Evolutionary conservation across 176 grass and related monocot genomes (phyloP).

Genomic region (Rhynchospora tenuis): DNA sequence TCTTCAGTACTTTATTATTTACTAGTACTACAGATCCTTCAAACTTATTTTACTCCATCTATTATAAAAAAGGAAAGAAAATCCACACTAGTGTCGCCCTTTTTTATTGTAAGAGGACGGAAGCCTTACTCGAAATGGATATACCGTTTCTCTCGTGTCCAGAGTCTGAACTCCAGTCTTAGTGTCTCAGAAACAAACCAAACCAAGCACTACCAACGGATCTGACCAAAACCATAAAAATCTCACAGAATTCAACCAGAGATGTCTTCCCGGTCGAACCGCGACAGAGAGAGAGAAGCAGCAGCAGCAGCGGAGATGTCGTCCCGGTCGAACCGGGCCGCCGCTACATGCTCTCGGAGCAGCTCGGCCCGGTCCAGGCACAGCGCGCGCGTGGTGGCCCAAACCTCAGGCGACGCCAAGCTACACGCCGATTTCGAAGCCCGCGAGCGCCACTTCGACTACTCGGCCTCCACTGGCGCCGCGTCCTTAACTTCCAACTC

Average conservation of each 20-base stretch:
- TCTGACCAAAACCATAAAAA: not conserved
- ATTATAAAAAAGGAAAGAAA: too few relatives aligned
- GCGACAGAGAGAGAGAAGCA: not conserved
- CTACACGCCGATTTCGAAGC: constrained; percentile 81
- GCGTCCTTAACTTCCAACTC: constrained; percentile 16
- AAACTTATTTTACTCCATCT: too few relatives aligned
- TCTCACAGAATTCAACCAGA: not conserved
- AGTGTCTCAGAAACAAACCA: too few relatives aligned
- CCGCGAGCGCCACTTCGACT: constrained; percentile 56
- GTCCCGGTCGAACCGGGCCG: constrained; percentile 55
- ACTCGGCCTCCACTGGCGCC: constrained; percentile 51
- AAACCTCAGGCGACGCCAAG: constrained; percentile 63
- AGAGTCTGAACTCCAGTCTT: not conserved
- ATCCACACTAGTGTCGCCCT: not conserved
- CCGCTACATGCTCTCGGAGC: constrained; percentile 50
- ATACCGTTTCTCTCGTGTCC: not conserved
- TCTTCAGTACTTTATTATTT: too few relatives aligned
- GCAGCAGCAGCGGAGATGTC: constrained; percentile 40
- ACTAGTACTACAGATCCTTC: too few relatives aligned
- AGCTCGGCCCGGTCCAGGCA: constrained; percentile 68
- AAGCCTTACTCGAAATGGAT: not conserved
- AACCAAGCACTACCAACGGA: too few relatives aligned
- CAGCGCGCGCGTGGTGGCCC: constrained; percentile 63
- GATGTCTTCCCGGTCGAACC: too few relatives aligned
- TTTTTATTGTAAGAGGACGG: not conserved